phyloP scores from a whole-genome alignment of 495 filamentous ascomycete species.

The Podospora conica region DNA sequence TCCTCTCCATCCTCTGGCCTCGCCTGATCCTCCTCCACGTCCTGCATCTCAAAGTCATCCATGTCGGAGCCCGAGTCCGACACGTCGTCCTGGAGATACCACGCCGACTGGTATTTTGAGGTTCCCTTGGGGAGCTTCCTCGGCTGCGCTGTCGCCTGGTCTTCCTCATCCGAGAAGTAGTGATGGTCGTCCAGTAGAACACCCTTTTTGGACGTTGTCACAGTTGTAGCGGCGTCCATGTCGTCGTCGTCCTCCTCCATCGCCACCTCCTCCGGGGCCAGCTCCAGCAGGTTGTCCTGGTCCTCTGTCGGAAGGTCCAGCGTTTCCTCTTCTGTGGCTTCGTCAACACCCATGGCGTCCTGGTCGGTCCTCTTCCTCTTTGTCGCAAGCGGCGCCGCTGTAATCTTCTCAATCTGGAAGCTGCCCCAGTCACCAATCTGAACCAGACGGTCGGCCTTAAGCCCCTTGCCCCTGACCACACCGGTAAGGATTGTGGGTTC shows the following conservation, averaged over 20 bases:
- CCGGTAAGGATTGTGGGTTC: constrained; percentile 71
- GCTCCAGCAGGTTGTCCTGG: constrained; percentile 71
- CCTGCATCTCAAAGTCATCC: constrained; percentile 67
- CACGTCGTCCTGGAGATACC: constrained; percentile 75
- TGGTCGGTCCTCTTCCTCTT: constrained; percentile 50
- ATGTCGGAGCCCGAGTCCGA: constrained; percentile 83
- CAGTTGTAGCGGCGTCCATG: constrained; percentile 46
- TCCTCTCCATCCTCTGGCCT: constrained; percentile 71
- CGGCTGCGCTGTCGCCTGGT: constrained; percentile 41
- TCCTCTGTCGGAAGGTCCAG: constrained; percentile 67
- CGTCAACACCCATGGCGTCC: constrained; percentile 67
- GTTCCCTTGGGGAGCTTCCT: constrained; percentile 85
- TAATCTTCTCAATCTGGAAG: constrained; percentile 88
- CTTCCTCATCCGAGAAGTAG: constrained; percentile 92
- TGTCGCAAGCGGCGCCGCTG: constrained; percentile 54
- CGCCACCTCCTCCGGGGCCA: constrained; percentile 74
- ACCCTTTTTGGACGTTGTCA: constrained; percentile 52
- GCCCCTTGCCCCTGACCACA: constrained; percentile 73
- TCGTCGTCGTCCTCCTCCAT: constrained; percentile 61
- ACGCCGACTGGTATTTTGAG: constrained; percentile 87
- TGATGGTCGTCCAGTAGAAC: constrained; percentile 95
- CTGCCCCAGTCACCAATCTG: constrained; percentile 93
- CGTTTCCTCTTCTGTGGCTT: constrained; percentile 39
- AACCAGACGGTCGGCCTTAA: constrained; percentile 84
- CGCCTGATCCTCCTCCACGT: constrained; percentile 50